A percentile compares a stretch with the other conserved stretches of the same genome.
phyloP scores from a whole-genome alignment of 192 early-diverging fungal species.

The Geranomyces michiganensis region DNA sequence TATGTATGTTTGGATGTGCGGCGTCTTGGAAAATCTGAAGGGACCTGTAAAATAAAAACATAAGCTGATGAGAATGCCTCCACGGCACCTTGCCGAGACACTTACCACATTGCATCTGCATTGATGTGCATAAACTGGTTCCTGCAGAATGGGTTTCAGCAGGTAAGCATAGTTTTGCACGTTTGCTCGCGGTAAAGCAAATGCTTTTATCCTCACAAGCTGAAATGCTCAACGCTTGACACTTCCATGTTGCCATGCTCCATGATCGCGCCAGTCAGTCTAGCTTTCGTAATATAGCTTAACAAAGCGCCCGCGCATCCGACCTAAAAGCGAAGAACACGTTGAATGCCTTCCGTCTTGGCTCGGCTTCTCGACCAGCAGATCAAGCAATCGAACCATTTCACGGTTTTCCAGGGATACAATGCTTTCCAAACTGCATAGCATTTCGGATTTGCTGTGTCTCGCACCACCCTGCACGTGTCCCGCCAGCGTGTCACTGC shows the following conservation, averaged over 20 bases:
- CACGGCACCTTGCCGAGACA: not conserved
- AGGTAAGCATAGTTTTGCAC: too few relatives aligned
- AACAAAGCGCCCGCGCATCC: constrained; percentile 49
- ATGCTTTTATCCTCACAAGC: too few relatives aligned
- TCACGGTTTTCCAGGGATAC: constrained; percentile 39
- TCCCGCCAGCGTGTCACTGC: not conserved
- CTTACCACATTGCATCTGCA: constrained; percentile 60
- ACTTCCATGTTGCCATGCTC: constrained; percentile 32
- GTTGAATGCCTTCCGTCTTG: too few relatives aligned
- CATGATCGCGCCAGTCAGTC: constrained; percentile 34
- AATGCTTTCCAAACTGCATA: constrained; percentile 41
- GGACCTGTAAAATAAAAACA: constrained; percentile 55
- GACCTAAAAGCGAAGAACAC: constrained; percentile 29
- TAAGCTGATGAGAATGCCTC: not conserved
- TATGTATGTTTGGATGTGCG: constrained; percentile 82
- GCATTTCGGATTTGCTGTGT: constrained; percentile 11
- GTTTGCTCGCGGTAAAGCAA: too few relatives aligned
- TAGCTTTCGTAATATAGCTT: constrained; percentile 33
- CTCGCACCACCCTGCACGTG: not conserved
- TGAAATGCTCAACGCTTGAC: constrained; percentile 42
- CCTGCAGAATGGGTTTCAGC: too few relatives aligned
- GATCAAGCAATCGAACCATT: constrained; percentile 35
- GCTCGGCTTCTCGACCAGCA: too few relatives aligned
- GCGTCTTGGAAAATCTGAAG: constrained; percentile 76
- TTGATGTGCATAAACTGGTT: constrained; percentile 58